These are phyloP conservation scores for Solanum bulbocastanum DNA, from an alignment of 257 asterid species.

Conservation along the genomic window DNA sequence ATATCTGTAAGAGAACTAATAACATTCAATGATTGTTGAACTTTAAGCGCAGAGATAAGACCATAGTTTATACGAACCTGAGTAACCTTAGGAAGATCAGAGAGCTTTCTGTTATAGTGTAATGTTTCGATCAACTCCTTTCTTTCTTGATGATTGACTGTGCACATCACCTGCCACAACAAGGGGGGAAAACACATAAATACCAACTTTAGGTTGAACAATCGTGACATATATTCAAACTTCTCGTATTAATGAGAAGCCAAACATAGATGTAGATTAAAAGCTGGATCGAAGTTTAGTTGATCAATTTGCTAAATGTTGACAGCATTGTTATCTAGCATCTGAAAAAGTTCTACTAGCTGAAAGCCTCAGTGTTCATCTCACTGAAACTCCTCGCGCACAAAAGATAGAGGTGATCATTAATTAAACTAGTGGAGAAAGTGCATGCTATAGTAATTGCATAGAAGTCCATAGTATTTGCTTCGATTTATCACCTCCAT, in stretches of 20 bases:
- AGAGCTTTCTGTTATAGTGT: constrained; percentile 51
- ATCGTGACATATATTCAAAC: neutral
- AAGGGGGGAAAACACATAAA: neutral
- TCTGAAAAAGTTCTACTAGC: neutral
- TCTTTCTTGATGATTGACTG: constrained; percentile 56
- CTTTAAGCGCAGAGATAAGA: neutral
- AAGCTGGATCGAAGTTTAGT: neutral
- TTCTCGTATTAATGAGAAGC: neutral
- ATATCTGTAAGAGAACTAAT: neutral
- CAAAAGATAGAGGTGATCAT: neutral
- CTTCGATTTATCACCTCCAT: neutral
- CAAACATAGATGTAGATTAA: neutral
- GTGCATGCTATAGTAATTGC: neutral
- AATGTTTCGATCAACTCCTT: constrained; percentile 61
- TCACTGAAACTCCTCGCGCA: neutral
- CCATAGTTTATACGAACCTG: constrained; percentile 28
- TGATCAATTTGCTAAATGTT: neutral
- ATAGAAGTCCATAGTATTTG: neutral
- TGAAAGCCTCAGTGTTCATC: neutral
- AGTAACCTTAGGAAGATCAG: constrained; percentile 60
- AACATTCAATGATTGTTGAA: neutral
- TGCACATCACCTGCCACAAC: constrained; percentile 56
- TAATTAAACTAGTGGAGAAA: neutral
- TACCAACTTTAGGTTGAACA: neutral
- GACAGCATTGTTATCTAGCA: neutral